These are phyloP conservation scores for Lentithecium fluviatile DNA, from an alignment of 495 filamentous ascomycete genomes.

Conservation along the genomic window DNA sequence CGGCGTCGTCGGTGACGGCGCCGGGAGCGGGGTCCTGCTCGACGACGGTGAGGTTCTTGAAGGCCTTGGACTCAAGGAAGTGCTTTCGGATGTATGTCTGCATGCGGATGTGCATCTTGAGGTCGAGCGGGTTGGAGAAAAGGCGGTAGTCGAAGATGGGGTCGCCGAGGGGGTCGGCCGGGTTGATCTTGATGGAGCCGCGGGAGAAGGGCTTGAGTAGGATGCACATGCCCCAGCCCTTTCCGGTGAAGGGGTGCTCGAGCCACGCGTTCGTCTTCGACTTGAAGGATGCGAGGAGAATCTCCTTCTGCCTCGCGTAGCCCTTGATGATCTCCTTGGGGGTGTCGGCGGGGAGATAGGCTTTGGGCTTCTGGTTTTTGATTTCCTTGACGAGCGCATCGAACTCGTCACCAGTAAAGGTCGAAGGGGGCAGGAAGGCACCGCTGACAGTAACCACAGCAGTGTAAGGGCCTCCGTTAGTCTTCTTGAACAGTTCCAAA, in stretches of 20 bases:
- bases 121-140: slow-evolving; percentile 50
- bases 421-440: background rate
- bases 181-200: slow-evolving; percentile 49
- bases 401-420: background rate
- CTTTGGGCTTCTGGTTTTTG: slow-evolving; percentile 40
- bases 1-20: background rate
- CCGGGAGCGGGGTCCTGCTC: background rate
- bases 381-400: background rate
- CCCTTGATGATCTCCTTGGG: slow-evolving; percentile 46
- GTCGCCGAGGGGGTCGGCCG: slow-evolving; percentile 31
- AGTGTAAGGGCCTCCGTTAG: slow-evolving; percentile 44
- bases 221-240: slow-evolving; percentile 43
- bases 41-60: background rate
- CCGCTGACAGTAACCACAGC: slow-evolving; percentile 27
- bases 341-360: slow-evolving; percentile 42
- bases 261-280: slow-evolving; percentile 39
- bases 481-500: background rate
- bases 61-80: background rate
- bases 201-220: slow-evolving; percentile 49
- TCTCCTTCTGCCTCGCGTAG: slow-evolving; percentile 48
- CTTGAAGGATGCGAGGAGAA: slow-evolving; percentile 44
- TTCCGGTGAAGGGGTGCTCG: slow-evolving; percentile 46
- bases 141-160: slow-evolving; percentile 52
- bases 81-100: background rate
- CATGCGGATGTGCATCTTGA: background rate